Evolutionary conservation across 805 yeast species (phyloP).

Genomic region (Lipomyces chichibuensis): DNA sequence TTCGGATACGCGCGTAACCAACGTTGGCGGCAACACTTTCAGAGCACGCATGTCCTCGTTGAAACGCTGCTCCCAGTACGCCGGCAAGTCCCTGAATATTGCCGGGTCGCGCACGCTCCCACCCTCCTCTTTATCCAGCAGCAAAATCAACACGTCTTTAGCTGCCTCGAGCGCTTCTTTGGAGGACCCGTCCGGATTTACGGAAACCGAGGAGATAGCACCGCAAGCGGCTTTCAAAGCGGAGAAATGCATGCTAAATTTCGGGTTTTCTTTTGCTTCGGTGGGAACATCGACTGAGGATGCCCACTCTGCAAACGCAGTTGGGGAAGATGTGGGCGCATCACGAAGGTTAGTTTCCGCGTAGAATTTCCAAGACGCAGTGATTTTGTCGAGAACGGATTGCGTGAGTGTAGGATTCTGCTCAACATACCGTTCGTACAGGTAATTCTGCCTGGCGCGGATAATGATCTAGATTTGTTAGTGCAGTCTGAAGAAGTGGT

Average conservation of each 20-base stretch:
- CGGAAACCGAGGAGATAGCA: slow-evolving; percentile 47
- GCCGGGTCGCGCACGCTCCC: slow-evolving; percentile 79
- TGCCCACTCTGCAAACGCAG: slow-evolving; percentile 57
- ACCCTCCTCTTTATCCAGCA: slow-evolving; percentile 73
- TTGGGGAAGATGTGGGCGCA: slow-evolving; percentile 39
- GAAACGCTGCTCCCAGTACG: slow-evolving; percentile 85
- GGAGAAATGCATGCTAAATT: slow-evolving; percentile 78
- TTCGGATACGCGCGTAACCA: slow-evolving; percentile 93
- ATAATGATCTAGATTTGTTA: slow-evolving; percentile 60
- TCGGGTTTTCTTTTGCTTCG: slow-evolving; percentile 66
- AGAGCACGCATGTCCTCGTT: slow-evolving; percentile 83
- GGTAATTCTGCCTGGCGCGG: slow-evolving; percentile 86
- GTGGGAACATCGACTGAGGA: slow-evolving; percentile 53
- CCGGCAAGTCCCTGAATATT: slow-evolving; percentile 77
- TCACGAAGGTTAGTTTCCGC: slow-evolving; percentile 55
- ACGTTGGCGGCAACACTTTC: slow-evolving; percentile 81
- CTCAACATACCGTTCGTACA: slow-evolving; percentile 64
- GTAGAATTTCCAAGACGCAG: slow-evolving; percentile 54
- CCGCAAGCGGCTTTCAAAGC: slow-evolving; percentile 59
- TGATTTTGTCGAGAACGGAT: slow-evolving; percentile 48
- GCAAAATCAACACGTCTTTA: slow-evolving; percentile 77
- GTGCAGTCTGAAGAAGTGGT: background rate
- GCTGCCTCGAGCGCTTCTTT: slow-evolving; percentile 52
- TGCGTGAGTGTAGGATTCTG: slow-evolving; percentile 42
- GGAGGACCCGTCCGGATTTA: slow-evolving; percentile 33